Base-by-base conservation (phyloP, 1,284 basidiomycete species). In the Vanrija humicola region DNA sequence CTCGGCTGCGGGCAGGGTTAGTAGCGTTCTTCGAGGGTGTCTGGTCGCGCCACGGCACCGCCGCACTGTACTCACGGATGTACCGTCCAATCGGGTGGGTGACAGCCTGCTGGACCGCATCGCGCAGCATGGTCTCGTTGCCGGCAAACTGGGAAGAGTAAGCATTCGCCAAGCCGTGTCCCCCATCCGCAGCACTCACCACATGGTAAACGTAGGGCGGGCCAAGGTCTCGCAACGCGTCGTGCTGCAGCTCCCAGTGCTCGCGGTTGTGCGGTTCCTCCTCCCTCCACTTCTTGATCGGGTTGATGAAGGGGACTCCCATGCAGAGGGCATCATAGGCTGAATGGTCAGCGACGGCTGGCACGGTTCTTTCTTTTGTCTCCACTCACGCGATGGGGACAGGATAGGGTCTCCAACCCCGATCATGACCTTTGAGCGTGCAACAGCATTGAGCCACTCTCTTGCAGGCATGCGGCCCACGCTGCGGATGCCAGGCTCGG, bases 251-350 rank as follows among this genome's bases (percentile, higher is more conserved):
- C 19, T 58, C 29, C 78, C 77, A 79, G 19, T 63, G 58, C 1
- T 56, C 44, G 18, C 70, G 57, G 54, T 78, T 68, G 10, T 52
- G 21, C 3, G 74, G 77, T 47, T 77, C 61, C 1, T 64, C 50
- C 16, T 58, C 50, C 52, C 78, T 70, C 76, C 77, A 77, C 12
- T 63, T 51, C 8, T 67, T 23, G 26, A 79, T 68, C 1, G 77
- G 78, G 56, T 79, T 79, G 61, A 80, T 74, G 63, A 79, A 80
- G 9, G 77, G 77, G 5, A 78, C 70, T 7, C 77, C 77, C 26
- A 76, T 54, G 40, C 78, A 79, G 8, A 79, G 62, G 3, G 75
- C 77, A 43, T 78, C 77, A 56, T 74, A 79, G 0, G 77, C 75
- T 52, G 64, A 14, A 16, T 18, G 10, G 43, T 45, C 12, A 10